Conservation (phyloP, 176 grass and related monocot genomes). For the Hsuehochloa calcarea region DNA sequence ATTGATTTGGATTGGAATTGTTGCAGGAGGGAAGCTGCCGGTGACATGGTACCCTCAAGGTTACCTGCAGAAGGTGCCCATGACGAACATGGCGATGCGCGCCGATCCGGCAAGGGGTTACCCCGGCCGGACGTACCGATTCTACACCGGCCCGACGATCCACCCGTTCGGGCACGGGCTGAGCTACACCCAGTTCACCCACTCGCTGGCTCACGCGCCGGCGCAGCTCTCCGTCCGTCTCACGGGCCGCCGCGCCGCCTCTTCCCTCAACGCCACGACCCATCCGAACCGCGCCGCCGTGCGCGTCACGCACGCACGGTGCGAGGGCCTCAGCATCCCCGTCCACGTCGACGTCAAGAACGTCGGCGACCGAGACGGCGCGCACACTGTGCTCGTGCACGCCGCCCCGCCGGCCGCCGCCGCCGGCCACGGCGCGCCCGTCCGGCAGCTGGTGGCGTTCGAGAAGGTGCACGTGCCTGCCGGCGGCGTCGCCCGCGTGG, state of each 20-base stretch:
- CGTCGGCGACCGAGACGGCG: slow-evolving; percentile 54
- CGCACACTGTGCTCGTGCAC: slow-evolving; percentile 70
- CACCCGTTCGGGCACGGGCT: slow-evolving; percentile 77
- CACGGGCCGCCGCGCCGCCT: slow-evolving; percentile 18
- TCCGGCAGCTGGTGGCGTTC: slow-evolving; percentile 66
- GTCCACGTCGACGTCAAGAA: slow-evolving; percentile 68
- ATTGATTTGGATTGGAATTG: neutral
- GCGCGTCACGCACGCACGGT: slow-evolving; percentile 54
- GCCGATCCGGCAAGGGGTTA: slow-evolving; percentile 50
- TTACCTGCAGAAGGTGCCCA: slow-evolving; percentile 59
- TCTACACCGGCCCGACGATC: slow-evolving; percentile 77
- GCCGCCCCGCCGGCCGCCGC: slow-evolving; percentile 27
- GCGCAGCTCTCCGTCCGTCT: slow-evolving; percentile 52
- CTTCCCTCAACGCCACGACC: slow-evolving; percentile 25
- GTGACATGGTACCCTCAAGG: slow-evolving; percentile 88
- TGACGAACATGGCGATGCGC: slow-evolving; percentile 91
- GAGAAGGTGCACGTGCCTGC: slow-evolving; percentile 69
- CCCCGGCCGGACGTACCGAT: slow-evolving; percentile 71
- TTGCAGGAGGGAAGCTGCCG: slow-evolving; percentile 72
- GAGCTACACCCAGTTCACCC: slow-evolving; percentile 71
- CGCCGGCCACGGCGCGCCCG: slow-evolving; percentile 25
- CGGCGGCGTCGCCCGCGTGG: slow-evolving; percentile 44
- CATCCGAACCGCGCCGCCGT: slow-evolving; percentile 2
- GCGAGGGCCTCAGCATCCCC: slow-evolving; percentile 50
- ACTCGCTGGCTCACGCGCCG: slow-evolving; percentile 48